These are phyloP conservation scores for Penicillium nucicola DNA, from an alignment of 495 filamentous ascomycete genomes.

Conservation along the genomic window DNA sequence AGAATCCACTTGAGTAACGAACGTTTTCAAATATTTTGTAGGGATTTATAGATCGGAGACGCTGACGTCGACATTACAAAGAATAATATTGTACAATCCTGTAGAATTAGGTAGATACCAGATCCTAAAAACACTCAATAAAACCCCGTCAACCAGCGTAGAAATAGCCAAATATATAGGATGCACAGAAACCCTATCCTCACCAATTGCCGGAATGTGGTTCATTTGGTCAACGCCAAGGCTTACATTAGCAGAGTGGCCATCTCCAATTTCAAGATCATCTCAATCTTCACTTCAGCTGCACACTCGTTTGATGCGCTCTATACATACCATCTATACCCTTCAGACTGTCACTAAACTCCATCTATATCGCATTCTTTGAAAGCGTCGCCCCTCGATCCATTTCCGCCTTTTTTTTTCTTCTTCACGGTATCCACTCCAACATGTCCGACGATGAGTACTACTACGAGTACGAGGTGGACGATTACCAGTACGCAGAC, in stretches of 20 bases:
- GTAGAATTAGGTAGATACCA: no score
- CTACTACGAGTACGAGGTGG: slow-evolving; percentile 43
- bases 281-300: slow-evolving; percentile 16
- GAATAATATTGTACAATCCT: no score
- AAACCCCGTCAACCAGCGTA: no score
- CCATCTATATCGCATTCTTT: neutral
- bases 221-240: slow-evolving; percentile 15
- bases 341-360: neutral
- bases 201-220: neutral
- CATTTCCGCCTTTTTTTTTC: neutral
- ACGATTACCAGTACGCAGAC: slow-evolving; percentile 42
- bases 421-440: neutral
- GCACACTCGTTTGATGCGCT: neutral
- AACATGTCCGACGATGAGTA: slow-evolving; percentile 53
- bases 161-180: no score
- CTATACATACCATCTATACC: neutral
- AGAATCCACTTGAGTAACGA: no score
- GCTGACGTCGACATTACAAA: no score
- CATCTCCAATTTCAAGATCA: slow-evolving; percentile 16
- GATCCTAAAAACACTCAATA: no score
- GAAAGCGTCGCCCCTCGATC: neutral
- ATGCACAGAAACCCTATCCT: no score
- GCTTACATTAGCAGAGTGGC: slow-evolving; percentile 24
- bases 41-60: no score
- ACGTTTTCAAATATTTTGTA: no score